phyloP scores from a whole-genome alignment of 179 eudicot species.

The Sideroxylon spinosum region DNA sequence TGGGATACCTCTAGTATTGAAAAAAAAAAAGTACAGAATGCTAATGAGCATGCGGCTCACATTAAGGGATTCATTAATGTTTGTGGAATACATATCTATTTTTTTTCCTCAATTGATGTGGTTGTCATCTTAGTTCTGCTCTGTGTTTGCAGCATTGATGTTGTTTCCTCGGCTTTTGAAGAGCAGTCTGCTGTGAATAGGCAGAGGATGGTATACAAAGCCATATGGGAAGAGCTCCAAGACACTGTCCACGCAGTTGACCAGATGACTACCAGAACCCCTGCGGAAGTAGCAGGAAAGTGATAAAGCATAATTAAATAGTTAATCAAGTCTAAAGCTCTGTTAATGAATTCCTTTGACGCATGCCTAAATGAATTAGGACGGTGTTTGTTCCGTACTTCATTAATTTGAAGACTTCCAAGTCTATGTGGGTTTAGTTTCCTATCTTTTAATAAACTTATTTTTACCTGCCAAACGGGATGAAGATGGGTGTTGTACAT shows the following conservation, averaged over 20 bases:
- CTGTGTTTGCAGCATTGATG: conserved; percentile 61
- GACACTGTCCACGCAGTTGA: conserved; percentile 88
- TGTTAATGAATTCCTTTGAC: not conserved
- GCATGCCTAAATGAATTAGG: not conserved
- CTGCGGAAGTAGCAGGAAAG: conserved; percentile 55
- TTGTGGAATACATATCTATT: not conserved
- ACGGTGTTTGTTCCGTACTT: not conserved
- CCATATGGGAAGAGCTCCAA: conserved; percentile 95
- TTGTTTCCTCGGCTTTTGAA: conserved; percentile 72
- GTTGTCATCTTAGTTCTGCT: not conserved
- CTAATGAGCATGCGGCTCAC: too few relatives aligned
- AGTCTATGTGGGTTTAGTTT: too few relatives aligned
- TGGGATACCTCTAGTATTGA: too few relatives aligned
- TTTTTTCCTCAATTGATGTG: not conserved
- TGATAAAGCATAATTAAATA: conserved; percentile 15
- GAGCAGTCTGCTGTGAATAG: conserved; percentile 80
- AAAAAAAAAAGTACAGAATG: too few relatives aligned
- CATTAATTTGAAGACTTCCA: conserved; percentile 1
- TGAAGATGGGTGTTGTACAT: too few relatives aligned
- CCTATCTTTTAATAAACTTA: too few relatives aligned
- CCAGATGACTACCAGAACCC: conserved; percentile 87
- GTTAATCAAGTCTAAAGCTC: not conserved
- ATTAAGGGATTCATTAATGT: too few relatives aligned
- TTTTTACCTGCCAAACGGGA: too few relatives aligned
- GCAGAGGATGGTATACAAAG: conserved; percentile 97